Conservation (phyloP, 140 eudicot species). For the Cichorium intybus region DNA sequence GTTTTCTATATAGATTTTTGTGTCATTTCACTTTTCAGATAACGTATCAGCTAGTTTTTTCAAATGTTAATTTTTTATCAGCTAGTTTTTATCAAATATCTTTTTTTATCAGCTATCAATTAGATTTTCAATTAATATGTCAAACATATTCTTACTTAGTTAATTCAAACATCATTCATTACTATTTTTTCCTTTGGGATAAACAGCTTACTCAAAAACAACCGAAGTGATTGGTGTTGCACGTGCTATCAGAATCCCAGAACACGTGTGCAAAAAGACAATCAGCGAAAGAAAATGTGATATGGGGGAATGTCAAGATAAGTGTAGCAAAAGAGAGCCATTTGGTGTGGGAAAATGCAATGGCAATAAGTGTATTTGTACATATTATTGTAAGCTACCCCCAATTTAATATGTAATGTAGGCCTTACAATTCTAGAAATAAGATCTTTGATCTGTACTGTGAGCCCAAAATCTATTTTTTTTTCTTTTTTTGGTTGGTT, state of each 20-base stretch:
- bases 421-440: constrained; percentile 7
- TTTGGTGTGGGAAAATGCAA: constrained; percentile 41
- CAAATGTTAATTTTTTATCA: too few species aligned
- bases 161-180: background rate
- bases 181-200: background rate
- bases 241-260: constrained; percentile 42
- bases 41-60: too few species aligned
- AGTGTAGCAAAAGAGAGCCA: constrained; percentile 36
- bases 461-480: background rate
- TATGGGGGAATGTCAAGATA: constrained; percentile 21
- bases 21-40: too few species aligned
- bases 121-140: too few species aligned
- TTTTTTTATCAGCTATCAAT: too few species aligned
- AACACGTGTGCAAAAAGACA: constrained; percentile 36
- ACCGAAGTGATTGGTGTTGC: constrained; percentile 7
- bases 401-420: constrained; percentile 26
- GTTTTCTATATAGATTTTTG: too few species aligned
- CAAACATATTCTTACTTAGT: too few species aligned
- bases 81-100: too few species aligned
- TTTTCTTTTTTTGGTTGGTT: background rate
- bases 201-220: constrained; percentile 22
- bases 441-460: constrained; percentile 9
- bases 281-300: constrained; percentile 26
- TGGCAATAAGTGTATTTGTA: constrained; percentile 36
- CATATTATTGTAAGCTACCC: constrained; percentile 45